A percentile compares a stretch with the other conserved stretches of the same genome.
Conservation (phyloP, 306 rosid species). For the Dryas alaskensis region DNA sequence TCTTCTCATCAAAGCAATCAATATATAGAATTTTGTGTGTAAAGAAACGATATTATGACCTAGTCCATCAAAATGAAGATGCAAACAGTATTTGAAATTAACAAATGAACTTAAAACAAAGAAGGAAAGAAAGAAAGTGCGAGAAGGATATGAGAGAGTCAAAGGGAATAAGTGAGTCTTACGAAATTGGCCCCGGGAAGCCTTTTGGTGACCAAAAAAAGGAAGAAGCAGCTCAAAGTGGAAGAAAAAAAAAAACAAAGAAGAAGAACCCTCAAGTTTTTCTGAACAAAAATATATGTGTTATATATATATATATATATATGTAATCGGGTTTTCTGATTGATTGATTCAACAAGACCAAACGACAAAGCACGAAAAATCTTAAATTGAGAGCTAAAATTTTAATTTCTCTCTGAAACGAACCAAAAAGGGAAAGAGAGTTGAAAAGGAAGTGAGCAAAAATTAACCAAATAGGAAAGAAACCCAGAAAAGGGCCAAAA, state of each 20-base stretch:
- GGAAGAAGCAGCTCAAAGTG: not conserved
- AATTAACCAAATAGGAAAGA: slow-evolving; percentile 12
- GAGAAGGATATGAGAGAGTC: not conserved
- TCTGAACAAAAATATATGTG: not conserved
- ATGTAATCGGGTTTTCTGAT: not conserved
- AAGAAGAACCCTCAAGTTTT: not conserved
- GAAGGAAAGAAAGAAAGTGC: not conserved
- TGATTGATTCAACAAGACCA: slow-evolving; percentile 4
- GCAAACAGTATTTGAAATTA: no score
- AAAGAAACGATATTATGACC: not conserved
- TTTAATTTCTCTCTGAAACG: not conserved
- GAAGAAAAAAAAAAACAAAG: not conserved
- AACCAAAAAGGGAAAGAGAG: slow-evolving; percentile 17
- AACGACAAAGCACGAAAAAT: not conserved
- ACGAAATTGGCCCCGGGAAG: slow-evolving; percentile 20
- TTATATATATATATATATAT: no score
- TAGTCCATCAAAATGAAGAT: not conserved
- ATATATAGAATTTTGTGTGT: not conserved
- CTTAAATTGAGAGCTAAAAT: not conserved
- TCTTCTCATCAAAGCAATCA: not conserved
- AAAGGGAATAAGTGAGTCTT: not conserved
- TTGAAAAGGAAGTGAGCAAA: not conserved
- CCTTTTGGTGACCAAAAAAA: slow-evolving; percentile 4
- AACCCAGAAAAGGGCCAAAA: not conserved
- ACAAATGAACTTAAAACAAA: not conserved